phyloP scores from a whole-genome alignment of 2,329 filamentous ascomycete genomes.

The Colletotrichum chrysophilum region DNA sequence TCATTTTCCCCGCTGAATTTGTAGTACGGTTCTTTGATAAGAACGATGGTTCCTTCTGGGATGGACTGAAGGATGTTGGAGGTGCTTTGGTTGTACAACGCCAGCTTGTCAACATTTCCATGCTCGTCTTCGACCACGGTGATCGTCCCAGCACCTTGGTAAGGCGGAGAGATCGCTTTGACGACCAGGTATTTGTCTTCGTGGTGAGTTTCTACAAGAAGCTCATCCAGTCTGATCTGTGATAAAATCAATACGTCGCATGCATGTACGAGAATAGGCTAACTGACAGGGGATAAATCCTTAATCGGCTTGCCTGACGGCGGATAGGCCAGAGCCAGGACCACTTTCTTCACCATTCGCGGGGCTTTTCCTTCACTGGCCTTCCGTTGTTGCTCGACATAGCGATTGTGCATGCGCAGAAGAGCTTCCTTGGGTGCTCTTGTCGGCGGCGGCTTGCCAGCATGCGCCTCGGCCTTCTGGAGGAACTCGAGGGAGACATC shows the following conservation, averaged over 20 bases:
- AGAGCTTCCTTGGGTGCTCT: constrained; percentile 16
- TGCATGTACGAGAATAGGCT: accelerated
- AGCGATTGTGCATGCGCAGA: constrained; percentile 22
- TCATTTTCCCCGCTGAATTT: constrained; percentile 33
- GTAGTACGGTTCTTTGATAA: constrained; percentile 43
- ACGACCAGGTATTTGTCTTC: constrained; percentile 35
- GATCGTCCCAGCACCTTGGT: constrained; percentile 36
- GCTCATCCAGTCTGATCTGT: constrained; percentile 33
- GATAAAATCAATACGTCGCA: background rate
- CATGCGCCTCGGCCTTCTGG: constrained; percentile 22
- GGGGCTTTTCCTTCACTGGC: constrained; percentile 15
- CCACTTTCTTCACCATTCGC: constrained; percentile 28
- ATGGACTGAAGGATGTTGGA: constrained; percentile 34
- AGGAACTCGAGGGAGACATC: constrained; percentile 25
- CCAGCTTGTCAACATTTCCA: constrained; percentile 40
- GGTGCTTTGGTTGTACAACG: constrained; percentile 41
- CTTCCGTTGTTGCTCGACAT: constrained; percentile 20
- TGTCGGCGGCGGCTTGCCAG: constrained; percentile 23
- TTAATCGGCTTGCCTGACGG: constrained; percentile 19
- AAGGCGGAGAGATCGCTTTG: constrained; percentile 33
- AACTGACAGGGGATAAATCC: constrained; percentile 14
- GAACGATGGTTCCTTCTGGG: constrained; percentile 34
- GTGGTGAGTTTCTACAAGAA: constrained; percentile 38
- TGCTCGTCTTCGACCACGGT: constrained; percentile 39
- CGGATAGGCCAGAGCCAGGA: constrained; percentile 26